Evolutionary conservation across 176 grass and related monocot species (phyloP).

Genomic region (Oryza longistaminata): DNA sequence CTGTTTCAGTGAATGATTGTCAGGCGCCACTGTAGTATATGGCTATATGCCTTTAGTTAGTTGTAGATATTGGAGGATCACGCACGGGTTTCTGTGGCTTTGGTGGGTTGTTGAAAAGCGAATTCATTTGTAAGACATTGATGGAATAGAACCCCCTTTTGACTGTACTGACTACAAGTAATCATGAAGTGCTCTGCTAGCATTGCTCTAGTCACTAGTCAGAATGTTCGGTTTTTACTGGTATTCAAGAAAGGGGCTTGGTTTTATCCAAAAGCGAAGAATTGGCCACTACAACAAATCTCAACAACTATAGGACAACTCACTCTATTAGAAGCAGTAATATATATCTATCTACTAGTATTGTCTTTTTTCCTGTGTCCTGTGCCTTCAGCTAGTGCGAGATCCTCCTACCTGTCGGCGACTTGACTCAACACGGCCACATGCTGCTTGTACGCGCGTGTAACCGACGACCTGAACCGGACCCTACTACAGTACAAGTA

Average conservation of each 20-base stretch:
- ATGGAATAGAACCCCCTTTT: conserved; percentile 22
- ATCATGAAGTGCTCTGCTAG: conserved; percentile 3
- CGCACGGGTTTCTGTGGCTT: conserved; percentile 1
- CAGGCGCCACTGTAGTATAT: not conserved
- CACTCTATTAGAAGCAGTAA: not conserved
- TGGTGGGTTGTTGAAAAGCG: conserved; percentile 54
- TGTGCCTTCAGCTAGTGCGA: not conserved
- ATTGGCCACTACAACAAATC: not conserved
- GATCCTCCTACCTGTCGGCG: conserved; percentile 1
- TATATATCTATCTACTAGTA: too few relatives aligned
- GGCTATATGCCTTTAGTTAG: not conserved
- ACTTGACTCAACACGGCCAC: not conserved
- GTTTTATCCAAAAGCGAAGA: not conserved
- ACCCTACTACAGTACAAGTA: not conserved
- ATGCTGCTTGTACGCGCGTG: not conserved
- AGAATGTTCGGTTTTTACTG: not conserved
- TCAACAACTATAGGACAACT: not conserved
- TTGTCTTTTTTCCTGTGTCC: not conserved
- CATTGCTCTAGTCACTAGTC: not conserved
- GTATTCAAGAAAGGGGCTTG: not conserved
- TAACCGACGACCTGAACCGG: conserved; percentile 17
- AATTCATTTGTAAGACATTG: conserved; percentile 8
- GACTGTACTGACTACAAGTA: conserved; percentile 5
- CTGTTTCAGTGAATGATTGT: not conserved
- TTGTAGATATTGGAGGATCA: conserved; percentile 38